phyloP scores from a whole-genome alignment of 345 rosid genomes.

The Excoecaria cochinchinensis region DNA sequence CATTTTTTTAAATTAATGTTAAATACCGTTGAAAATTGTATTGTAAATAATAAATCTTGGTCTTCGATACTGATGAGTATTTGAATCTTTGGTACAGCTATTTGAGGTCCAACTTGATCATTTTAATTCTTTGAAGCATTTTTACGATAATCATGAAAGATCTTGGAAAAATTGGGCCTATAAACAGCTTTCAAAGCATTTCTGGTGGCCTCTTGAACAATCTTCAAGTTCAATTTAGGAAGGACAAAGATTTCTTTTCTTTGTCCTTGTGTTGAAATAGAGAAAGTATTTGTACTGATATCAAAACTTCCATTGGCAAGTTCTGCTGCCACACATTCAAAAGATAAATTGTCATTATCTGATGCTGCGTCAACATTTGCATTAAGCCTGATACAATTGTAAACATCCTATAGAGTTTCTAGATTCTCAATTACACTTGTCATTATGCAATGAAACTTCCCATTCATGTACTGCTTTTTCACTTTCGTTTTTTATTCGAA shows the following conservation, averaged over 20 bases:
- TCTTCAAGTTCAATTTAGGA: slow-evolving; percentile 60
- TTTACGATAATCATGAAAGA: slow-evolving; percentile 93
- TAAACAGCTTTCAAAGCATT: slow-evolving; percentile 72
- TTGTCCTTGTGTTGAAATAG: slow-evolving; percentile 55
- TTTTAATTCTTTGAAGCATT: no score
- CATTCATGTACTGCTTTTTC: slow-evolving; percentile 60
- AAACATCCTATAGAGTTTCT: slow-evolving; percentile 71
- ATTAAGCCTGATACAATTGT: slow-evolving; percentile 58
- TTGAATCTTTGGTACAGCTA: no score
- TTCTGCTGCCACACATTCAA: slow-evolving; percentile 58
- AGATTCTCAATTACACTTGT: slow-evolving; percentile 60
- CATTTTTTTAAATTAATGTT: no score
- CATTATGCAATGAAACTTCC: slow-evolving; percentile 60
- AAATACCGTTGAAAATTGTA: no score
- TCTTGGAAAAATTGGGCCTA: slow-evolving; percentile 71
- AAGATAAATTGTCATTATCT: slow-evolving; percentile 31
- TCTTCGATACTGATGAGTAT: no score
- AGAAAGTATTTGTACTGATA: slow-evolving; percentile 47
- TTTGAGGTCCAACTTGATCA: no score
- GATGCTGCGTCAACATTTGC: slow-evolving; percentile 47
- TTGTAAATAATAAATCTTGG: no score
- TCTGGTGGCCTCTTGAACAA: slow-evolving; percentile 81
- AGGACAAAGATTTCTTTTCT: slow-evolving; percentile 65
- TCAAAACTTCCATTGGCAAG: slow-evolving; percentile 60
- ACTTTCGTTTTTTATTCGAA: slow-evolving; percentile 73